Conservation (phyloP, 2,329 filamentous ascomycete genomes). For the Pseudogymnoascus sp. region DNA sequence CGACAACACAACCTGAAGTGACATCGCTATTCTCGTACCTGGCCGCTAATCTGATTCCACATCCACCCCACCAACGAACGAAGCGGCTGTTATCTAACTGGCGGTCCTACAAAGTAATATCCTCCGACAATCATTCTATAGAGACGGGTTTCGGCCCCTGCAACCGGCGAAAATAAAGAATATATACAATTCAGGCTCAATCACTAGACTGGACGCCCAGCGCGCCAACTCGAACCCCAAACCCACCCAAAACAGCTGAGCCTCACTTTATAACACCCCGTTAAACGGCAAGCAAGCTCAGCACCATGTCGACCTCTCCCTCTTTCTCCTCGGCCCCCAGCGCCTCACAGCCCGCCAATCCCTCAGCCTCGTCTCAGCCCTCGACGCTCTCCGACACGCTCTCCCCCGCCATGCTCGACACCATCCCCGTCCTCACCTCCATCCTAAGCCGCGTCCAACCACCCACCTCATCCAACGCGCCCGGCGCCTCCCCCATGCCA, state of each 20-base stretch:
- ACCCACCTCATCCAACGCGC: slow-evolving; percentile 33
- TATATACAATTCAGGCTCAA: not conserved
- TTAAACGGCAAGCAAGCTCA: not conserved
- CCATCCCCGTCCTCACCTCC: slow-evolving; percentile 71
- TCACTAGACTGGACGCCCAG: not conserved
- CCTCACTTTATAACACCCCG: not conserved
- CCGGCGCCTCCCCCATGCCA: slow-evolving; percentile 15
- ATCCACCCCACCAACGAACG: slow-evolving; percentile 4
- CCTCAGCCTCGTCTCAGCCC: slow-evolving; percentile 30
- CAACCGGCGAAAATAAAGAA: not conserved
- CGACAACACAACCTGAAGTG: slow-evolving; percentile 14
- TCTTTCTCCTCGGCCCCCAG: slow-evolving; percentile 8
- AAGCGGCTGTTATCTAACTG: not conserved
- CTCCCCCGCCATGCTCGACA: slow-evolving; percentile 75
- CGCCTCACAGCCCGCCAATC: slow-evolving; percentile 13
- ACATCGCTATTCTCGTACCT: slow-evolving; percentile 2
- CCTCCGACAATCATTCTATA: not conserved
- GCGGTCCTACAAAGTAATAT: not conserved
- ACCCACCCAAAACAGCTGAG: not conserved
- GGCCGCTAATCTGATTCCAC: not conserved
- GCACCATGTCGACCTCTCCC: slow-evolving; percentile 20
- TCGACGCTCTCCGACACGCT: slow-evolving; percentile 50
- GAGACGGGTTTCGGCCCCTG: not conserved
- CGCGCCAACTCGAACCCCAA: not conserved
- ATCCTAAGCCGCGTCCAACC: slow-evolving; percentile 67